These are phyloP conservation scores for Saccharomycopsis malanga DNA, from an alignment of 805 yeast species.

Conservation along the genomic window DNA sequence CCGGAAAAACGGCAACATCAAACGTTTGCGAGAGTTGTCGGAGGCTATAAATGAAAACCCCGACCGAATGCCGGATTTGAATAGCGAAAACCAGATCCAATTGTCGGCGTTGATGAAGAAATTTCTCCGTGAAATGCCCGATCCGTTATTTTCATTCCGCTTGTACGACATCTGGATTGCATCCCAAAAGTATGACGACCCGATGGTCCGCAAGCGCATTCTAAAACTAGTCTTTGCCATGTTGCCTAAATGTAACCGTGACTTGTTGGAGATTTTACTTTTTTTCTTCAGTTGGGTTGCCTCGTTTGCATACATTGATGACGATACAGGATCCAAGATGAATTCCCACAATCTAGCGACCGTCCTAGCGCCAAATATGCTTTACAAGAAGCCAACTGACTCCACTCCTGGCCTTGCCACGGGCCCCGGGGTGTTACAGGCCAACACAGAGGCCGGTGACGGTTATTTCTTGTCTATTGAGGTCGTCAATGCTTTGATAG, in stretches of 20 bases:
- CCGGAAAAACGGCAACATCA: constrained; percentile 92
- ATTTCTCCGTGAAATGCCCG: constrained; percentile 87
- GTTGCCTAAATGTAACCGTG: constrained; percentile 77
- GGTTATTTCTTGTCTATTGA: constrained; percentile 85
- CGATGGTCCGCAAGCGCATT: constrained; percentile 42
- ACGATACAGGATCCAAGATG: constrained; percentile 90
- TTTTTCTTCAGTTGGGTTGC: constrained; percentile 93
- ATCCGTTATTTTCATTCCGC: constrained; percentile 73
- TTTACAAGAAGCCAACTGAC: constrained; percentile 43
- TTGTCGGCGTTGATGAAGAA: constrained; percentile 88
- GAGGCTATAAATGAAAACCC: constrained; percentile 71
- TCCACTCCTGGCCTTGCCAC: constrained; percentile 30
- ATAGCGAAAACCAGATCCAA: constrained; percentile 79
- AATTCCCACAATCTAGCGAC: constrained; percentile 93
- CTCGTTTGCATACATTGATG: constrained; percentile 88
- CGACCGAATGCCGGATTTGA: constrained; percentile 59
- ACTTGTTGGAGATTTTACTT: constrained; percentile 76
- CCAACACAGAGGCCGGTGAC: constrained; percentile 41
- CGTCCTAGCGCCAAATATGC: constrained; percentile 87
- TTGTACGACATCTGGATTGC: constrained; percentile 75
- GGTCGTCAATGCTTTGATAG: constrained; percentile 76
- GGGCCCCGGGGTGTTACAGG: constrained; percentile 21
- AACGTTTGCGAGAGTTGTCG: constrained; percentile 65
- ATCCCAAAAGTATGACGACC: constrained; percentile 49
- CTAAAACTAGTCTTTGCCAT: constrained; percentile 63